Conservation (phyloP, 371 early-diverging fungal genomes). For the Cokeromyces recurvatus region DNA sequence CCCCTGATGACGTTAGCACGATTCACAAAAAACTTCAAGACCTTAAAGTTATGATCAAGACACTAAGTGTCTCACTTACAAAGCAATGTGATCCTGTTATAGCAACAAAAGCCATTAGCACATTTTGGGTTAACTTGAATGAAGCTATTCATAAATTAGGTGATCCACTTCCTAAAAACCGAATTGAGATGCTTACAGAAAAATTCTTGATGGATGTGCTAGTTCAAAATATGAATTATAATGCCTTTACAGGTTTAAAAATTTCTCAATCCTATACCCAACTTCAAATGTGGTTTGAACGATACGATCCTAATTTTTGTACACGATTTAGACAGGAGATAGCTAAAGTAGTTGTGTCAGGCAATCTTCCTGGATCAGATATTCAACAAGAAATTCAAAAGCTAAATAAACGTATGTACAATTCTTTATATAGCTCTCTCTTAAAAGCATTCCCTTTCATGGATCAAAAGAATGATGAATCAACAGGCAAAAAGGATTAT, state of each 20-base stretch:
- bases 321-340: slow-evolving; percentile 40
- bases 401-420: slow-evolving; percentile 32
- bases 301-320: slow-evolving; percentile 22
- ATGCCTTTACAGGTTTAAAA: slow-evolving; percentile 29
- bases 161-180: slow-evolving; percentile 36
- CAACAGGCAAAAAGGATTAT: not conserved
- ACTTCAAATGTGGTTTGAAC: slow-evolving; percentile 24
- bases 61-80: slow-evolving; percentile 39
- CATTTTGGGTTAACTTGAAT: slow-evolving; percentile 38
- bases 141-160: slow-evolving; percentile 25
- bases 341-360: slow-evolving; percentile 29
- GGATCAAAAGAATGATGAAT: slow-evolving; percentile 24
- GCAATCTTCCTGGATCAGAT: slow-evolving; percentile 17
- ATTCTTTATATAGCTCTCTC: slow-evolving; percentile 31
- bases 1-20: slow-evolving; percentile 47
- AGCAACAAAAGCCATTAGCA: slow-evolving; percentile 36
- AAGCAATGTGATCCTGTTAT: slow-evolving; percentile 35
- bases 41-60: slow-evolving; percentile 42
- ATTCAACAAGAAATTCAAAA: slow-evolving; percentile 24
- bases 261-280: slow-evolving; percentile 23
- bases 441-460: slow-evolving; percentile 42
- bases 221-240: slow-evolving; percentile 38
- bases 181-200: slow-evolving; percentile 54
- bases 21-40: slow-evolving; percentile 43
- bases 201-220: slow-evolving; percentile 53